Conservation (phyloP, 257 asterid species). For the Penstemon davidsonii region DNA sequence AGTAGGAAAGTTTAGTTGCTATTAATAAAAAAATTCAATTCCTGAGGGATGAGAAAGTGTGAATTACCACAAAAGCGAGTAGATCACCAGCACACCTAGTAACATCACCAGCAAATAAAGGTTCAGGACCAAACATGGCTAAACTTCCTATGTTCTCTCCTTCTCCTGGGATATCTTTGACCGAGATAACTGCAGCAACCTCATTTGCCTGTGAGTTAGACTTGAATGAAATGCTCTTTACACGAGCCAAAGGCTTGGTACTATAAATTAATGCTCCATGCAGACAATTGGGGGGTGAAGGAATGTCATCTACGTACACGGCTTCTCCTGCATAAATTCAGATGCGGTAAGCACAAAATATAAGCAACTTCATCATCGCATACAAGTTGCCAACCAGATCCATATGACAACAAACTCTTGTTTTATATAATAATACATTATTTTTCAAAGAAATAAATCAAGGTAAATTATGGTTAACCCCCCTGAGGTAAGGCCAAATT, state of each 20-base stretch:
- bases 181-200: slow-evolving; percentile 44
- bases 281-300: slow-evolving; percentile 66
- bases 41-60: not conserved
- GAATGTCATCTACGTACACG: slow-evolving; percentile 72
- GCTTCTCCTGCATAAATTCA: slow-evolving; percentile 59
- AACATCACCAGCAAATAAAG: slow-evolving; percentile 57
- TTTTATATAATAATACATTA: no score
- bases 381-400: not conserved
- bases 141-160: slow-evolving; percentile 55
- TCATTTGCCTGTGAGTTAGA: slow-evolving; percentile 33
- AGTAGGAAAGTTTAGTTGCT: not conserved
- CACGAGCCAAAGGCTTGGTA: slow-evolving; percentile 57
- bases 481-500: no score
- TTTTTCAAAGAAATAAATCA: no score
- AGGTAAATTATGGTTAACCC: no score
- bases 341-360: not conserved
- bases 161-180: slow-evolving; percentile 57
- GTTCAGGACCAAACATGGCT: slow-evolving; percentile 42
- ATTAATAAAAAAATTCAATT: not conserved
- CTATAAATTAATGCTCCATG: slow-evolving; percentile 65
- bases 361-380: slow-evolving; percentile 6
- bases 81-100: slow-evolving; percentile 59
- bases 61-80: slow-evolving; percentile 62
- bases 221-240: slow-evolving; percentile 42
- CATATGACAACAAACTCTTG: no score